A percentile compares a stretch with the other conserved stretches of the same genome.
phyloP scores from a whole-genome alignment of 78 protist genomes.

The Carpediemonas membranifera region DNA sequence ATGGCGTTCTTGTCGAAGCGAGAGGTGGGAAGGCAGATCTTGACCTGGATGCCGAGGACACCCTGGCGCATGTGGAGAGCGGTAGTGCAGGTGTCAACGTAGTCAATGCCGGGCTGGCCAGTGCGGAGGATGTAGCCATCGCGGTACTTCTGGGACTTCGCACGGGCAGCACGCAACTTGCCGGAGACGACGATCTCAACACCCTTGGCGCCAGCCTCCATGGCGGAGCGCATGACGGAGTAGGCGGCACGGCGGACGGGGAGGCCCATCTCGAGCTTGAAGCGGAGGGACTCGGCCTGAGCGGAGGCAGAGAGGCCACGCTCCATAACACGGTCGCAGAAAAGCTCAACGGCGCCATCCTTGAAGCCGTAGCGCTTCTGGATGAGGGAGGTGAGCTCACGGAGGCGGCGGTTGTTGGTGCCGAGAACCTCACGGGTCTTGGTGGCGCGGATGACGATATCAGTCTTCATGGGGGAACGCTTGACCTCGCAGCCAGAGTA shows the following conservation, averaged over 20 bases:
- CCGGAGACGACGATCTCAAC: constrained; percentile 94
- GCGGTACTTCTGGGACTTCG: constrained; percentile 94
- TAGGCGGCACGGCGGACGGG: constrained; percentile 95
- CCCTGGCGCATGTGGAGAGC: constrained; percentile 88
- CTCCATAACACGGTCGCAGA: constrained; percentile 83
- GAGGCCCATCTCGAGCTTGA: constrained; percentile 89
- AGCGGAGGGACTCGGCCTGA: constrained; percentile 87
- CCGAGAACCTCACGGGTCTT: constrained; percentile 83
- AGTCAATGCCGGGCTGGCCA: constrained; percentile 68
- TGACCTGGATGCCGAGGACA: constrained; percentile 89
- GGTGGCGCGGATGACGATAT: constrained; percentile 96
- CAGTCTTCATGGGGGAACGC: constrained; percentile 82
- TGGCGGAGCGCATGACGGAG: constrained; percentile 87
- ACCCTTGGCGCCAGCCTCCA: constrained; percentile 96
- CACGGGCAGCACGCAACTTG: constrained; percentile 94
- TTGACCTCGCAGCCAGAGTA: constrained; percentile 38
- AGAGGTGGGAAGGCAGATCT: constrained; percentile 91
- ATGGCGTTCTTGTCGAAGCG: constrained; percentile 64
- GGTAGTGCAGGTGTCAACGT: constrained; percentile 78
- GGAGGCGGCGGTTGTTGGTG: constrained; percentile 86
- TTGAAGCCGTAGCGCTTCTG: constrained; percentile 91
- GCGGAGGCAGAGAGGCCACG: constrained; percentile 95
- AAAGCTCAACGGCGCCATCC: constrained; percentile 76
- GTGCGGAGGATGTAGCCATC: constrained; percentile 97
- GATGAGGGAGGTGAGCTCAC: constrained; percentile 87